A percentile compares a stretch with the other conserved stretches of the same genome.
Evolutionary conservation across 2,329 filamentous ascomycete genomes (phyloP).

Genomic region (Pezicula carpinea): DNA sequence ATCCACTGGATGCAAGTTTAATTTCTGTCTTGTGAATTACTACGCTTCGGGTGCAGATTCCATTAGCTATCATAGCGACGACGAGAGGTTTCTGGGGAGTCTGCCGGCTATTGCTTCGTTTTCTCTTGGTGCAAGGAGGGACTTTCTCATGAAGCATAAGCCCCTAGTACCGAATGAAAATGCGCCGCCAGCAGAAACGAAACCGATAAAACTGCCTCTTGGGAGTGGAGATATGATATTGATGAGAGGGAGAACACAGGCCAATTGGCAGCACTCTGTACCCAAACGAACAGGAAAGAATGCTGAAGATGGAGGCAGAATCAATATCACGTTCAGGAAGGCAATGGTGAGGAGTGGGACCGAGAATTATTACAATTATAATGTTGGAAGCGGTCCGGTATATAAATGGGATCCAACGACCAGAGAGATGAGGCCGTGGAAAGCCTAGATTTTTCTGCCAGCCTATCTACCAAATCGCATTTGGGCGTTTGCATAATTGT

Average conservation of each 20-base stretch:
- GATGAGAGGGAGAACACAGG: conserved; percentile 72
- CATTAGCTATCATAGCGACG: conserved; percentile 76
- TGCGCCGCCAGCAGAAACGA: conserved; percentile 29
- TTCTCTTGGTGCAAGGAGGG: conserved; percentile 65
- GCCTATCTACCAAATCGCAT: conserved; percentile 60
- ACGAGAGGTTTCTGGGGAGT: conserved; percentile 69
- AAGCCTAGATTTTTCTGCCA: conserved; percentile 5
- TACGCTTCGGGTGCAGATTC: conserved; percentile 74
- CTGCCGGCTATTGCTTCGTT: conserved; percentile 72
- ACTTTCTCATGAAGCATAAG: conserved; percentile 80
- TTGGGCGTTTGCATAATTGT: conserved; percentile 80
- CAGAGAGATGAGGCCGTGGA: conserved; percentile 37
- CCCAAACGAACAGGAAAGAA: conserved; percentile 67
- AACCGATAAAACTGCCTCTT: conserved; percentile 47
- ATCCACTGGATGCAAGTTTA: conserved; percentile 63
- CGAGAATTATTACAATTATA: conserved; percentile 82
- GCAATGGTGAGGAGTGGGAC: conserved; percentile 69
- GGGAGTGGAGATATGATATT: conserved; percentile 72
- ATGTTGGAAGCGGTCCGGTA: conserved; percentile 66
- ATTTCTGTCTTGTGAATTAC: conserved; percentile 80
- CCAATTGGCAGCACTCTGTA: conserved; percentile 72
- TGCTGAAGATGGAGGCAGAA: conserved; percentile 56
- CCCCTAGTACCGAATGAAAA: conserved; percentile 38
- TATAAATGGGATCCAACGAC: conserved; percentile 59
- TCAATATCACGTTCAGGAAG: conserved; percentile 75